Conservation (phyloP, 2,329 filamentous ascomycete species). For the Xylariaceae sp. region DNA sequence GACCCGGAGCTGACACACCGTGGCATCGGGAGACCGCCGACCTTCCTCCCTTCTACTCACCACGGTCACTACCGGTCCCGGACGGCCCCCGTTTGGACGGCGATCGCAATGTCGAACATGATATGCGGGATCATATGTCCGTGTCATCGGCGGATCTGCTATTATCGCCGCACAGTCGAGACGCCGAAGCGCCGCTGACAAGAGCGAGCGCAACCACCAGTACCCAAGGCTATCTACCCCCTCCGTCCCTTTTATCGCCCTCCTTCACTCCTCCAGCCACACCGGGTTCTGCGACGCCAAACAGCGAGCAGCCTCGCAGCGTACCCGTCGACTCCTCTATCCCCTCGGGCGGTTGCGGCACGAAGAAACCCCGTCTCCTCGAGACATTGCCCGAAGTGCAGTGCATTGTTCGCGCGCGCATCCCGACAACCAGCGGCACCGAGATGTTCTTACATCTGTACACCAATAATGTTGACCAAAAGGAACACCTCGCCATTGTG, state of each 20-base stretch:
- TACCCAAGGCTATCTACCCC: slow-evolving; percentile 36
- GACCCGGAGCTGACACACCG: neutral
- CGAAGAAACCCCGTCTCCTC: slow-evolving; percentile 67
- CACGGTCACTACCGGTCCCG: slow-evolving; percentile 32
- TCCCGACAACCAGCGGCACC: slow-evolving; percentile 83
- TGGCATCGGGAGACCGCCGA: slow-evolving; percentile 32
- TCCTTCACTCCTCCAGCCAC: slow-evolving; percentile 73
- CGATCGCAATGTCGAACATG: slow-evolving; percentile 13
- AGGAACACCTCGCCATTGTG: slow-evolving; percentile 95
- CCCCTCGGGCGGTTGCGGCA: slow-evolving; percentile 55
- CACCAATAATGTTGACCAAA: slow-evolving; percentile 85
- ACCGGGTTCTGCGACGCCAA: slow-evolving; percentile 55
- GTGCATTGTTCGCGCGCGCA: slow-evolving; percentile 89
- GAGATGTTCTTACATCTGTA: slow-evolving; percentile 98
- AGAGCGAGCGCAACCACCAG: slow-evolving; percentile 1
- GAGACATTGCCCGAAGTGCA: slow-evolving; percentile 77
- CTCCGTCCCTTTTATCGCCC: slow-evolving; percentile 75
- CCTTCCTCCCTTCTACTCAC: slow-evolving; percentile 47
- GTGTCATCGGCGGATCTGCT: slow-evolving; percentile 29
- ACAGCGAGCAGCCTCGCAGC: slow-evolving; percentile 42
- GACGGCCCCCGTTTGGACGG: slow-evolving; percentile 17
- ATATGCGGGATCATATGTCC: slow-evolving; percentile 36
- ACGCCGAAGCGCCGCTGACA: slow-evolving; percentile 4
- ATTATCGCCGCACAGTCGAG: slow-evolving; percentile 21
- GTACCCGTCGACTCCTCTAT: slow-evolving; percentile 58